Evolutionary conservation across 2,329 filamentous ascomycete species (phyloP).

Genomic region (Stagonosporopsis rhizophila): DNA sequence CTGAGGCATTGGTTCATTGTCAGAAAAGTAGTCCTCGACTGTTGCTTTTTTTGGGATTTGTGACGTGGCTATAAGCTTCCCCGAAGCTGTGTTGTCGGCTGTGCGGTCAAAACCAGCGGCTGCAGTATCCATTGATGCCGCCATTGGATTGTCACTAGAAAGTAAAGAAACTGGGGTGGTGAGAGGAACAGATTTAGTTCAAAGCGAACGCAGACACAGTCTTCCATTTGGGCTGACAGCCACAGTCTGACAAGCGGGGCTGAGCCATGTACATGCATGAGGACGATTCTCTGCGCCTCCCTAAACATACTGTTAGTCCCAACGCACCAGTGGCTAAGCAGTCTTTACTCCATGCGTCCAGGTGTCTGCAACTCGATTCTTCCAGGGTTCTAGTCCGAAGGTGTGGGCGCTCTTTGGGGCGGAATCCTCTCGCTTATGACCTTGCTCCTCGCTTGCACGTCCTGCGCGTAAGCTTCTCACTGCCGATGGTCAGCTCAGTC

Average conservation of each 20-base stretch:
- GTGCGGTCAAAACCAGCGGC: background rate
- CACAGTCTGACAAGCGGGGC: background rate
- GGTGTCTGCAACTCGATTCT: background rate
- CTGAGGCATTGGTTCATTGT: background rate
- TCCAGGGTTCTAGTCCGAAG: background rate
- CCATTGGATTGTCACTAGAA: background rate
- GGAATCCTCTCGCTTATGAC: background rate
- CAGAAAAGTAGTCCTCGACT: background rate
- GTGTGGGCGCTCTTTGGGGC: background rate
- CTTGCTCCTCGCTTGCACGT: background rate
- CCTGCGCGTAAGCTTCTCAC: slow-evolving; percentile 6
- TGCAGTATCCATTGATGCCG: background rate
- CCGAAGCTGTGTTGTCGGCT: too few relatives aligned
- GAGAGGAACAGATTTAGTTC: background rate
- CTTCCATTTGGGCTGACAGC: background rate
- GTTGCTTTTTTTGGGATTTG: background rate
- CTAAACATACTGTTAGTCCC: background rate
- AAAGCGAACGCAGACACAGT: too few relatives aligned
- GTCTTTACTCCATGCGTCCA: background rate
- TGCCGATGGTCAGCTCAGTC: slow-evolving; percentile 3
- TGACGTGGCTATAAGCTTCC: background rate
- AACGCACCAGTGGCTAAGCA: background rate
- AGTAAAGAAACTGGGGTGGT: background rate
- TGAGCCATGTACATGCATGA: background rate
- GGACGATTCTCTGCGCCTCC: background rate